Conservation (phyloP, 2,329 filamentous ascomycete species). For the Pseudogymnoascus sp. region DNA sequence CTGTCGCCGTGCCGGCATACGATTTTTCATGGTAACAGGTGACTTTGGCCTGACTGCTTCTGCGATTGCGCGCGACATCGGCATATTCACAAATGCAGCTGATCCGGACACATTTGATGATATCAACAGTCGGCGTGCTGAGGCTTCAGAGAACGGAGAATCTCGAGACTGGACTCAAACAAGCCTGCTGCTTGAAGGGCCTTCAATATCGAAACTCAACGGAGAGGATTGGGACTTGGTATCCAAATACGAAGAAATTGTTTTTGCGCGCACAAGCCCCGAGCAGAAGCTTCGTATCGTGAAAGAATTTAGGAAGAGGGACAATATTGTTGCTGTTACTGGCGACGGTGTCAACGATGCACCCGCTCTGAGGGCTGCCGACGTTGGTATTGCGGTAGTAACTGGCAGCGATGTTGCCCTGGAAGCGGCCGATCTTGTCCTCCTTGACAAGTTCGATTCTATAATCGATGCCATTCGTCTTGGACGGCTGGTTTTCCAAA, state of each 20-base stretch:
- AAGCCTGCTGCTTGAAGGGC: constrained; percentile 19
- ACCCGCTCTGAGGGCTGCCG: constrained; percentile 49
- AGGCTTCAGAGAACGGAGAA: constrained; percentile 4
- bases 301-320: constrained; percentile 32
- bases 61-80: constrained; percentile 63
- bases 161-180: neutral
- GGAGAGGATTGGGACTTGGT: constrained; percentile 38
- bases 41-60: constrained; percentile 69
- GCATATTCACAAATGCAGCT: constrained; percentile 50
- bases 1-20: constrained; percentile 60
- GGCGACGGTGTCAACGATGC: constrained; percentile 42
- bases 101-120: constrained; percentile 34
- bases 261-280: constrained; percentile 37
- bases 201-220: constrained; percentile 19
- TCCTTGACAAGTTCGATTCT: constrained; percentile 62
- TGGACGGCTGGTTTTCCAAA: constrained; percentile 71
- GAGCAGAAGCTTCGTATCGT: constrained; percentile 39
- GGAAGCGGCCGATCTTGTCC: constrained; percentile 54
- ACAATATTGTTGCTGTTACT: constrained; percentile 39
- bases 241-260: constrained; percentile 45
- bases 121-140: constrained; percentile 11
- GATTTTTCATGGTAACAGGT: constrained; percentile 71
- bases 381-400: constrained; percentile 53
- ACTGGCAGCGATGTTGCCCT: constrained; percentile 54
- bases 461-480: constrained; percentile 67